Evolutionary conservation across 306 rosid species (phyloP).

Genomic region (Lagenaria siceraria): DNA sequence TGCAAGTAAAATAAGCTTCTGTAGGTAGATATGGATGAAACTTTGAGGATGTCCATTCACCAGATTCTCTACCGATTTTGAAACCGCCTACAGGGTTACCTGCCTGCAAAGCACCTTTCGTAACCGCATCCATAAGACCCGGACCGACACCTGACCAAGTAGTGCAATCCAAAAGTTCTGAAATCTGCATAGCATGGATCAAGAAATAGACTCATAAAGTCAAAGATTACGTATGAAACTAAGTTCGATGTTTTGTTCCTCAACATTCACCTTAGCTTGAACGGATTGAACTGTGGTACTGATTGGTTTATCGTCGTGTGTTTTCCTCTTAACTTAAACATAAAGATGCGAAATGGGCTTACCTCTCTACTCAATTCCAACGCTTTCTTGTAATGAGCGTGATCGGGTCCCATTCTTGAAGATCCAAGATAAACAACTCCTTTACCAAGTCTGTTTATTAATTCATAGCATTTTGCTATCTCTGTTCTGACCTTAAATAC

Average conservation of each 20-base stretch:
- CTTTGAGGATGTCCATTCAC: conserved; percentile 71
- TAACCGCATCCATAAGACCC: conserved; percentile 88
- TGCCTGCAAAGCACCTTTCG: conserved; percentile 65
- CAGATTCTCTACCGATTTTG: conserved; percentile 79
- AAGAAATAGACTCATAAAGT: not conserved
- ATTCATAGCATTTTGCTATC: conserved; percentile 69
- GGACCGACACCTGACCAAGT: conserved; percentile 95
- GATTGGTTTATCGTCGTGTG: not conserved
- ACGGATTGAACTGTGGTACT: not conserved
- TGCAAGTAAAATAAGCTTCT: conserved; percentile 76
- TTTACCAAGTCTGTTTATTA: conserved; percentile 68
- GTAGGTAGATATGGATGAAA: conserved; percentile 67
- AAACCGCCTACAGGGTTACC: conserved; percentile 78
- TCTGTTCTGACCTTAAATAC: conserved; percentile 62
- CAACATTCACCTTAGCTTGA: not conserved
- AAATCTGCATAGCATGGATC: conserved; percentile 31
- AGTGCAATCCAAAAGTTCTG: conserved; percentile 72
- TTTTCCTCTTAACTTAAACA: not conserved
- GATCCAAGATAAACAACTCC: conserved; percentile 87
- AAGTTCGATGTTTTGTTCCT: not conserved
- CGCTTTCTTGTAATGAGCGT: conserved; percentile 57
- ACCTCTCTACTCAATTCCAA: conserved; percentile 64
- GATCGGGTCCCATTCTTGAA: conserved; percentile 65
- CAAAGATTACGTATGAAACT: not conserved
- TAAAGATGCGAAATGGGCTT: conserved; percentile 14